Evolutionary conservation across 257 asterid species (phyloP).

Genomic region (Solanum habrochaites): DNA sequence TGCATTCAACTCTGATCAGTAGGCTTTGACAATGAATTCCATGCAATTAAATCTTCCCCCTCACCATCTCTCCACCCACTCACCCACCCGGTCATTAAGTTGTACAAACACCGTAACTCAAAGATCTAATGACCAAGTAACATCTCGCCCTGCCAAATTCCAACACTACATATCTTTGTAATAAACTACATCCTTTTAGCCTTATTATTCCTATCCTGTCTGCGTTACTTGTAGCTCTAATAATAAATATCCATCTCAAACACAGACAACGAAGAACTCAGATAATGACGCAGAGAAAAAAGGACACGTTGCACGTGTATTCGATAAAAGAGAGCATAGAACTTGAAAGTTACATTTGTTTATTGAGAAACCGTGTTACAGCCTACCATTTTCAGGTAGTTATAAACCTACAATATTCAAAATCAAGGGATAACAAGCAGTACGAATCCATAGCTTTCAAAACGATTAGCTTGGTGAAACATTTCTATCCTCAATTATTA

Average conservation of each 20-base stretch:
- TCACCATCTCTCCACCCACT: neutral
- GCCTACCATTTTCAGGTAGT: neutral
- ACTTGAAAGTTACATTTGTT: neutral
- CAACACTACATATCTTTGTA: neutral
- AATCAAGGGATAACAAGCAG: neutral
- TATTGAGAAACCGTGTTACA: neutral
- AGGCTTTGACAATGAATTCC: neutral
- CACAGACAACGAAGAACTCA: neutral
- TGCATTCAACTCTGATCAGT: neutral
- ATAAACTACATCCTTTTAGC: neutral
- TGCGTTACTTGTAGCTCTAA: neutral
- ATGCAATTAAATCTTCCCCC: neutral
- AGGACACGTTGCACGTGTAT: neutral
- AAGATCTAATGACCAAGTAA: neutral
- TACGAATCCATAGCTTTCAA: neutral
- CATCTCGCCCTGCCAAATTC: neutral
- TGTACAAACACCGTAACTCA: neutral
- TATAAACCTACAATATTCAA: neutral
- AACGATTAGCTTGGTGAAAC: neutral
- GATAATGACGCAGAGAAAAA: too few species aligned
- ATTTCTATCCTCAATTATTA: neutral
- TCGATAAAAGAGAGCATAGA: neutral
- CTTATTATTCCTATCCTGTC: neutral
- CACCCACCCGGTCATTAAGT: neutral
- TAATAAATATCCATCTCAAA: neutral